Percentiles rank a stretch among this genome's conserved stretches.
Conservation (phyloP, 768 basidiomycete species). For the Tricholoma sp. region DNA sequence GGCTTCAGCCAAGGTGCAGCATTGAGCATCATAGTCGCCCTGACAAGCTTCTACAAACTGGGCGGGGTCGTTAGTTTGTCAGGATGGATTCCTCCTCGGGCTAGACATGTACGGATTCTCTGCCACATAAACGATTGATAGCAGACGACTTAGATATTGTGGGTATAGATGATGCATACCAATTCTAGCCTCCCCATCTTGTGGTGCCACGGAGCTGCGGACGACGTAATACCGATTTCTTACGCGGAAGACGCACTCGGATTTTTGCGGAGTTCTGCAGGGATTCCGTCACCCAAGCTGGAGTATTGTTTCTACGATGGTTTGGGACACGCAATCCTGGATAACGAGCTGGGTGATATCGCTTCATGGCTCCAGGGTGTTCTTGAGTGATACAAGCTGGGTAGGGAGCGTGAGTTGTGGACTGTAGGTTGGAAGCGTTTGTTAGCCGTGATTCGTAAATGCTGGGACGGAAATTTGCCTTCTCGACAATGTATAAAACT, state of each 20-base stretch:
- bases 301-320: conserved; percentile 24
- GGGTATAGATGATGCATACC: conserved; percentile 27
- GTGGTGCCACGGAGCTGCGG: conserved; percentile 38
- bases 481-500: too few relatives aligned
- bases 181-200: conserved; percentile 33
- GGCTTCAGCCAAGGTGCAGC: conserved; percentile 42
- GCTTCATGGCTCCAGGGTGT: conserved; percentile 20
- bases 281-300: conserved; percentile 16
- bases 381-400: not conserved
- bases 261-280: conserved; percentile 26
- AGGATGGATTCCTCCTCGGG: conserved; percentile 37
- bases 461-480: not conserved
- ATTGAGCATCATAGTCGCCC: conserved; percentile 30
- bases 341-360: conserved; percentile 29
- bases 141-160: not conserved
- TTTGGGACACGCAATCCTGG: conserved; percentile 28
- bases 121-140: not conserved
- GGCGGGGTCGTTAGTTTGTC: conserved; percentile 38
- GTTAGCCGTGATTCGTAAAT: not conserved
- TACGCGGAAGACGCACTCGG: conserved; percentile 26
- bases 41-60: conserved; percentile 35
- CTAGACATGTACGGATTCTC: conserved; percentile 23
- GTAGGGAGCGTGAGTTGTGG: not conserved
- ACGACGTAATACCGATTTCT: conserved; percentile 31
- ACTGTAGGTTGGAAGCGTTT: not conserved